phyloP scores from a whole-genome alignment of 768 basidiomycete genomes.

The Trametes gibbosa region DNA sequence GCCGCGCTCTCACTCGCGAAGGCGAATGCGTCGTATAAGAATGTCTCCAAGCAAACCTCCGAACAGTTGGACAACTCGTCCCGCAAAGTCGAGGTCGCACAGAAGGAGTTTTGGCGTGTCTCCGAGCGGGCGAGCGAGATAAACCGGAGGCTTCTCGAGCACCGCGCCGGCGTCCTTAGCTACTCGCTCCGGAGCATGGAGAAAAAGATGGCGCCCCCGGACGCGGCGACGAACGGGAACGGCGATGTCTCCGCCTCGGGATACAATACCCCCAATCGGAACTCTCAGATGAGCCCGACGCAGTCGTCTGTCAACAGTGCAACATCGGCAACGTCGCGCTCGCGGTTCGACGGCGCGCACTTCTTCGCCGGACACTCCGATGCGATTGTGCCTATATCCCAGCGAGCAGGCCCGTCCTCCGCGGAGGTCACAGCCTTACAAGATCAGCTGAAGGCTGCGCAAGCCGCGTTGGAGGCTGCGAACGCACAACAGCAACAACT shows the following conservation, averaged over 20 bases:
- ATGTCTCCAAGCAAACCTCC: constrained; percentile 58
- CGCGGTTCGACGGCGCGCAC: constrained; percentile 78
- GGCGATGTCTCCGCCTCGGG: constrained; percentile 46
- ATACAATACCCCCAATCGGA: constrained; percentile 50
- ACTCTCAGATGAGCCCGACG: constrained; percentile 49
- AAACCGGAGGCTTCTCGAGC: constrained; percentile 66
- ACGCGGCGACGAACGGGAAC: constrained; percentile 21
- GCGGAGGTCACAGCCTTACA: constrained; percentile 56
- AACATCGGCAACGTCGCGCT: constrained; percentile 43
- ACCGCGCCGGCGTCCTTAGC: constrained; percentile 80
- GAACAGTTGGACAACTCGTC: constrained; percentile 76
- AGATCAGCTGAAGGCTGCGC: constrained; percentile 60
- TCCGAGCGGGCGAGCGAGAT: constrained; percentile 65
- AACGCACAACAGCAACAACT: constrained; percentile 61
- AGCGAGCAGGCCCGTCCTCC: constrained; percentile 40
- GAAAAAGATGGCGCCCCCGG: constrained; percentile 39
- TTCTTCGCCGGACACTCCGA: constrained; percentile 81
- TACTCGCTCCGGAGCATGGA: constrained; percentile 68
- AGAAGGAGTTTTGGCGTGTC: constrained; percentile 69
- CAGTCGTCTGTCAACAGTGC: constrained; percentile 42
- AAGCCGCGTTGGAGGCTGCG: constrained; percentile 54
- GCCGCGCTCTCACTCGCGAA: constrained; percentile 74
- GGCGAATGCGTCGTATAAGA: constrained; percentile 58
- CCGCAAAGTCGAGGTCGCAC: constrained; percentile 63
- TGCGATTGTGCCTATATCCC: constrained; percentile 51